Base-by-base conservation (phyloP, 2,329 filamentous ascomycete genomes). In the Aspergillus flavus region DNA sequence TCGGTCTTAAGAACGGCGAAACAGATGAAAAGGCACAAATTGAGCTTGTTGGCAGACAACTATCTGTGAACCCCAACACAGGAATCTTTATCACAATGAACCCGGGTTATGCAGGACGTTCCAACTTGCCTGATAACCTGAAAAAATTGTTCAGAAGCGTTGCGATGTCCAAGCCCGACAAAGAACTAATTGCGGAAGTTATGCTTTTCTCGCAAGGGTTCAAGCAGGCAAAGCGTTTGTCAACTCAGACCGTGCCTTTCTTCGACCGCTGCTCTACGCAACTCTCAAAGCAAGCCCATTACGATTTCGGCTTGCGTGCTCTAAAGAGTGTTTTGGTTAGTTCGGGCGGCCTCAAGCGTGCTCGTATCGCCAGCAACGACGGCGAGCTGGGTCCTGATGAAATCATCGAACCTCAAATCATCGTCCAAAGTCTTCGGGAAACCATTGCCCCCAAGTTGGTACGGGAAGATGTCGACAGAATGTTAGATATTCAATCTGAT, bases 71-170 rank as follows among this genome's bases (percentile, higher is more conserved):
- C 73, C 85, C 86, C 65, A 96, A 97, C 76, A 98, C 96, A 57
- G 95, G 95, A 71, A 95, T 99, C 76, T 99, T 99, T 83, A 99
- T 99, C 77, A 99, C 95, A 45, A 99, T 99, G 96, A 99, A 99
- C 78, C 95, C 95, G 77, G 95, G 95, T 58, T 99, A 99, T 80
- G 95, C 95, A 59, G 95, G 95, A 62, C 92, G 95, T 79, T 99
- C 95, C 57, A 99, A 99, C 80, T 82, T 99, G 73, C 95, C 95
- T 2, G 95, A 99, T 81, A 99, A 99, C 78, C 80, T 99, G 82
- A 99, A 99, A 88, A 99, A 99, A 81, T 84, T 99, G 46, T 99
- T 99, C 88, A 90, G 96, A 76, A 99, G 95, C 74, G 94, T 99
- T 58, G 95, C 95, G 66, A 99, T 99, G 95, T 99, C 95, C 12